Conservation (phyloP, 1,284 basidiomycete genomes). For the Ganoderma lucidum region DNA sequence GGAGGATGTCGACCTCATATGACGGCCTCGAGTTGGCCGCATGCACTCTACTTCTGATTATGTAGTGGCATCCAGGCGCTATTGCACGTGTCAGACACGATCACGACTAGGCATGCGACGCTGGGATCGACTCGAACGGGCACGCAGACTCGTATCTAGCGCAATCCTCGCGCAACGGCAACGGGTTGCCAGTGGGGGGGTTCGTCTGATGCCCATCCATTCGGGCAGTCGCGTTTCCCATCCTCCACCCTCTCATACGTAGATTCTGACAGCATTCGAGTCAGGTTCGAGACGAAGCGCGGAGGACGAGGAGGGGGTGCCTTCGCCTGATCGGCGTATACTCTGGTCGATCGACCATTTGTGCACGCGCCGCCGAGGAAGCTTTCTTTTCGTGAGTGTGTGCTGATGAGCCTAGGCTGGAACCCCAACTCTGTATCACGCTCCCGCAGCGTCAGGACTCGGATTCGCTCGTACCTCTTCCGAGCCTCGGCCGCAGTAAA, state of each 20-base stretch:
- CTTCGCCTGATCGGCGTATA: background rate
- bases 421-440: background rate
- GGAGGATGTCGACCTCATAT: slow-evolving; percentile 11
- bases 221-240: background rate
- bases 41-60: slow-evolving; percentile 26
- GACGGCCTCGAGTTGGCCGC: slow-evolving; percentile 29
- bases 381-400: background rate
- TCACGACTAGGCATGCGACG: background rate
- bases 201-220: background rate
- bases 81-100: slow-evolving; percentile 24
- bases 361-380: background rate
- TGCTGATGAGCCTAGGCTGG: background rate
- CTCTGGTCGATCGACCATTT: background rate
- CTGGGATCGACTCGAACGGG: slow-evolving; percentile 4
- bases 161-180: background rate
- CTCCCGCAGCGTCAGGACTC: background rate
- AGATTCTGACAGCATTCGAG: background rate
- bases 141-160: background rate
- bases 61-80: slow-evolving; percentile 13
- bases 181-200: background rate
- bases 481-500: slow-evolving; percentile 5
- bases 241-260: background rate
- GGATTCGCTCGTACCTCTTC: background rate
- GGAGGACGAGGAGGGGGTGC: too few relatives aligned
- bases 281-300: background rate